Evolutionary conservation across 202 grass and related monocot genomes (phyloP), one percentile per base, ranked within the genome.

Genomic region (Miscanthus sacchariflorus): DNA sequence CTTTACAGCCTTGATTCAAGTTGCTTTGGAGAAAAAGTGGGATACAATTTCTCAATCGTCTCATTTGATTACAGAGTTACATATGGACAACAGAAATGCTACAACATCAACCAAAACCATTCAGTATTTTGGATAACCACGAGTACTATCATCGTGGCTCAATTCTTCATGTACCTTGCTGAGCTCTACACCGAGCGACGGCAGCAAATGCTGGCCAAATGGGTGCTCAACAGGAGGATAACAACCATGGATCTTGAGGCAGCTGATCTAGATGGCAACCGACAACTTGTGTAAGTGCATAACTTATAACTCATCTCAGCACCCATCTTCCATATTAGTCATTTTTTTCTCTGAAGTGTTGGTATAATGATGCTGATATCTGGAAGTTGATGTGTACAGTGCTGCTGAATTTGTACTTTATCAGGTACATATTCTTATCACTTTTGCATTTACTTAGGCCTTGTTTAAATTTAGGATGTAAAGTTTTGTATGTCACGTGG

Each of bases 351-450:
- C 24, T 23, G 2, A 25, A 63, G 30, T 23, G 49, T 69, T 58
- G 6, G 1, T 58, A 70, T 14, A 33, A 14, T 19, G 9, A 6
- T 78, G 66, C 17, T 82, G 52, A 83, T 33, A 5, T 85, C 30
- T 81, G 27, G 69, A 67, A 66, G 5, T 77, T 92, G n/a, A 75
- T 81, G 56, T 88, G 21, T 52, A 40, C 82, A 99, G 97, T 86
- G 92, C 94, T 83, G 89, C 94, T 49, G 97, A 99, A 84, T 99
- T 99, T 87, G 93, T 96, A 70, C 77, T 99, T 63, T 96, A 96
- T 99, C 67, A 69, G 30, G 30, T 33, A 33, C 30, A 33, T 33
- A 33, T 33, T 33, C 30, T 33, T 33, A 33, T 33, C 30, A 33
- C 30, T 33, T 33, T 33, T 33, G 30, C 30, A 33, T 33, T 33